A percentile compares a stretch with the other conserved stretches of the same genome.
These are phyloP conservation scores for Vaccinium macrocarpon DNA, from an alignment of 148 eudicot genomes.

Conservation along the genomic window DNA sequence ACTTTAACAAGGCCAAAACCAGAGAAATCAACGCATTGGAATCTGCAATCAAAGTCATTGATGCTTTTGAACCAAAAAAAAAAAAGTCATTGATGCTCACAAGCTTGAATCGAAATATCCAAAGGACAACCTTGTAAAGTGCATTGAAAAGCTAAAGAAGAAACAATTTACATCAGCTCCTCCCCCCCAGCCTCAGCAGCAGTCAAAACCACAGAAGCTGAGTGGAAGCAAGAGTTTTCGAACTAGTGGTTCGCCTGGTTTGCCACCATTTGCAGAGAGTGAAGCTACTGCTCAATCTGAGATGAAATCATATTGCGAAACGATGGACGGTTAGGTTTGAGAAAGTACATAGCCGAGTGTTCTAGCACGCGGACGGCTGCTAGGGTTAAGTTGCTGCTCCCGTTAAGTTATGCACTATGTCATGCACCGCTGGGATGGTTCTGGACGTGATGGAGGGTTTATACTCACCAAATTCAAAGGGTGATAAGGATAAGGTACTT, in stretches of 20 bases:
- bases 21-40: conserved; percentile 34
- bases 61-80: conserved; percentile 8
- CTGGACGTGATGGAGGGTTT: conserved; percentile 40
- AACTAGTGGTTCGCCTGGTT: conserved; percentile 13
- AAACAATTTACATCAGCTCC: conserved; percentile 21
- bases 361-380: conserved; percentile 12
- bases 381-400: conserved; percentile 20
- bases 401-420: conserved; percentile 16
- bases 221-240: conserved; percentile 23
- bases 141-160: conserved; percentile 33
- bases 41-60: conserved; percentile 33
- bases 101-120: conserved; percentile 35
- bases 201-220: conserved; percentile 19
- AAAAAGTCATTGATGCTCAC: conserved; percentile 28
- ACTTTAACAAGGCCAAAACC: conserved; percentile 22
- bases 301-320: conserved; percentile 30
- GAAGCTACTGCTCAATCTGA: conserved; percentile 28
- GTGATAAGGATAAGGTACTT: not conserved
- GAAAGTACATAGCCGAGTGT: conserved; percentile 23
- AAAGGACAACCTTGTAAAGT: conserved; percentile 24
- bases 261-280: conserved; percentile 8
- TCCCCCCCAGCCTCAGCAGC: conserved; percentile 15
- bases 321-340: conserved; percentile 37
- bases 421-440: conserved; percentile 27
- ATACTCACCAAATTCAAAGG: not conserved